Evolutionary conservation across 208 protist genomes (phyloP).

Genomic region (Trichomonas tenax): DNA sequence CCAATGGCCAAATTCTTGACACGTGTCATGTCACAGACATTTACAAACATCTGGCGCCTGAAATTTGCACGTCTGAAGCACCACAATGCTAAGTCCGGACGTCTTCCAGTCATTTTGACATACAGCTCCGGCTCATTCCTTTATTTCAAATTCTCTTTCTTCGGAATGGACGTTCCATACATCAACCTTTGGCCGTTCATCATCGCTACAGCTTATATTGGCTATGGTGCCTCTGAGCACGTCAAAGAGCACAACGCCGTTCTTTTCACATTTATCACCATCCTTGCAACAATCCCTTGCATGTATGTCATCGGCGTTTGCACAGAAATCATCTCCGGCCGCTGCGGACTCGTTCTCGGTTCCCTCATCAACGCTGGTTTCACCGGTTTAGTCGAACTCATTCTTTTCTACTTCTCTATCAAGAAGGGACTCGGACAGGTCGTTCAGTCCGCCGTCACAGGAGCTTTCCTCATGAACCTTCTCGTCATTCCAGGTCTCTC

Average conservation of each 20-base stretch:
- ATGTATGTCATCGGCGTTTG: background rate
- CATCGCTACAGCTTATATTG: background rate
- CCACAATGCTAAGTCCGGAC: background rate
- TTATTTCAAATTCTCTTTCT: background rate
- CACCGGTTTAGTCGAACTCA: background rate
- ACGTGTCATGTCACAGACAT: background rate
- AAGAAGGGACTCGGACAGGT: background rate
- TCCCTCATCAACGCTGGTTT: background rate
- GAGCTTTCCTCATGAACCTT: background rate
- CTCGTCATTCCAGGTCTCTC: background rate
- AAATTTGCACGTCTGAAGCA: background rate
- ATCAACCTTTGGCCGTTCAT: background rate
- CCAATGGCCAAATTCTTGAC: background rate
- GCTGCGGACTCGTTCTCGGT: background rate
- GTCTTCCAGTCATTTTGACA: background rate
- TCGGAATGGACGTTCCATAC: background rate
- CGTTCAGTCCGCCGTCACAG: background rate
- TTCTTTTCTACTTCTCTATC: conserved; percentile 6
- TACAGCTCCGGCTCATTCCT: background rate
- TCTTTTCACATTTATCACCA: background rate
- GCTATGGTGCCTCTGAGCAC: background rate
- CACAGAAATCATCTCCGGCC: background rate
- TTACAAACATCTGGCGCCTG: background rate
- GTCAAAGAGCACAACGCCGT: background rate
- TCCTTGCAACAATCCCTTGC: background rate